These are phyloP conservation scores for Capsella bursapastoris DNA, from an alignment of 345 rosid genomes.

Conservation along the genomic window DNA sequence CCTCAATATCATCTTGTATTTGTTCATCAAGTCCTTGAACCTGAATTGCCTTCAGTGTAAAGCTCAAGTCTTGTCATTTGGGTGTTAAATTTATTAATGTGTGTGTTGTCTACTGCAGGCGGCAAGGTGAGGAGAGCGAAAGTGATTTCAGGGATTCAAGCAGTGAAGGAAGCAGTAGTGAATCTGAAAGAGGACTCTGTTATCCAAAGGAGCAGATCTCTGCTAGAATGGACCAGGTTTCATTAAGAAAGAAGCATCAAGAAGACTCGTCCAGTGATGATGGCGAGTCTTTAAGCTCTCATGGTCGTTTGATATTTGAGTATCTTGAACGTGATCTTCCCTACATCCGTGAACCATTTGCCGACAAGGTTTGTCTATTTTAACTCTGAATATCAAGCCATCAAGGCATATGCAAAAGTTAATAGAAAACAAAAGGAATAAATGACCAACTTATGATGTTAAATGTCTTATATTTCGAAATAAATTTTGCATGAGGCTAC, in stretches of 20 bases:
- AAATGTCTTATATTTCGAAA: conserved; percentile 9
- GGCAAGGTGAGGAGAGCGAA: conserved; percentile 73
- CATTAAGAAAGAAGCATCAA: conserved; percentile 55
- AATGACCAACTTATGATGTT: conserved; percentile 7
- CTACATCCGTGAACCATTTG: conserved; percentile 82
- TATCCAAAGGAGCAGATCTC: conserved; percentile 46
- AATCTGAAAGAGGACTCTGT: conserved; percentile 54
- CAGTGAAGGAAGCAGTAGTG: conserved; percentile 80
- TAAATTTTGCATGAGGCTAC: conserved; percentile 21
- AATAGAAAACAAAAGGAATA: neutral
- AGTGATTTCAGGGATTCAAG: conserved; percentile 71
- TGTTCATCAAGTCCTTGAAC: conserved; percentile 5
- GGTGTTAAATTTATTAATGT: neutral
- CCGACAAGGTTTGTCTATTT: conserved; percentile 73
- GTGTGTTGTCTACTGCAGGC: conserved; percentile 37
- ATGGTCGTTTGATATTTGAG: conserved; percentile 65
- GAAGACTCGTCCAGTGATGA: conserved; percentile 78
- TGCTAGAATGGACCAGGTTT: conserved; percentile 52
- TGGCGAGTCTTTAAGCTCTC: conserved; percentile 60
- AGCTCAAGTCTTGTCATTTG: neutral
- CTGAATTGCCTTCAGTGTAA: neutral
- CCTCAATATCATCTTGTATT: neutral
- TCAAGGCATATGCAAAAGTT: conserved; percentile 3
- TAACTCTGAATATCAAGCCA: conserved; percentile 2
- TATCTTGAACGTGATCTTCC: conserved; percentile 82